phyloP scores from a whole-genome alignment of 768 basidiomycete species.

The Pleurotus giganteus region DNA sequence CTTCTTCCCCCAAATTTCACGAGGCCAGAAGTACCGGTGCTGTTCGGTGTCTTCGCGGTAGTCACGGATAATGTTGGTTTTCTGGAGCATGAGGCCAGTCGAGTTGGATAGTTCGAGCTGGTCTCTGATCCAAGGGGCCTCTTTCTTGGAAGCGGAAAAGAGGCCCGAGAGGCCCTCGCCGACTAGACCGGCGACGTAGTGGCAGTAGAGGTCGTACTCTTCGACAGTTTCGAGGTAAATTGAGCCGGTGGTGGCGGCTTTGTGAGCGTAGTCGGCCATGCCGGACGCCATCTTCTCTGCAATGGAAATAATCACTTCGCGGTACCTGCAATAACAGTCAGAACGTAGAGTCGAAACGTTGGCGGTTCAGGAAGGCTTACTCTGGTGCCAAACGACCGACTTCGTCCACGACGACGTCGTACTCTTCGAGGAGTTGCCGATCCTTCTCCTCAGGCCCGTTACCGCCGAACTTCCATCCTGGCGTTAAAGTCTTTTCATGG shows the following conservation, averaged over 20 bases:
- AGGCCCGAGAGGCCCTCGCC: constrained; percentile 92
- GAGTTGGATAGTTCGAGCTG: constrained; percentile 90
- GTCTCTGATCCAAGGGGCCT: constrained; percentile 65
- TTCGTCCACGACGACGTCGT: constrained; percentile 78
- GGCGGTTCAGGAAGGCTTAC: constrained; percentile 40
- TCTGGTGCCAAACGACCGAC: constrained; percentile 62
- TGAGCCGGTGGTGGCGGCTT: constrained; percentile 66
- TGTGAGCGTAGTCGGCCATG: constrained; percentile 95
- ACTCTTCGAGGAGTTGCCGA: constrained; percentile 79
- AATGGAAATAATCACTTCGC: constrained; percentile 79
- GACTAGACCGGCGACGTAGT: constrained; percentile 97
- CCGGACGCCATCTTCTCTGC: constrained; percentile 85
- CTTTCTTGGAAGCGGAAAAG: constrained; percentile 84
- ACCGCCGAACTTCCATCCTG: constrained; percentile 85
- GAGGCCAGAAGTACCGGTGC: constrained; percentile 89
- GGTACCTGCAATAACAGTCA: constrained; percentile 47
- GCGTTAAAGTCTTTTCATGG: constrained; percentile 72
- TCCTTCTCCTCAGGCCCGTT: constrained; percentile 89
- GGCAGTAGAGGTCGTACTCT: constrained; percentile 97
- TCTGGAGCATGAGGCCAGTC: constrained; percentile 95
- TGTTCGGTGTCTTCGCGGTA: constrained; percentile 89
- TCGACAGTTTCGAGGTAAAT: constrained; percentile 71
- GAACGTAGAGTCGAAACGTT: constrained; percentile 7
- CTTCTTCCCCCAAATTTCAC: constrained; percentile 78
- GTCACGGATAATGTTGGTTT: constrained; percentile 98